Evolutionary conservation across 306 rosid species (phyloP), one percentile per base, ranked within the genome.

Genomic region (Quercus ilex): DNA sequence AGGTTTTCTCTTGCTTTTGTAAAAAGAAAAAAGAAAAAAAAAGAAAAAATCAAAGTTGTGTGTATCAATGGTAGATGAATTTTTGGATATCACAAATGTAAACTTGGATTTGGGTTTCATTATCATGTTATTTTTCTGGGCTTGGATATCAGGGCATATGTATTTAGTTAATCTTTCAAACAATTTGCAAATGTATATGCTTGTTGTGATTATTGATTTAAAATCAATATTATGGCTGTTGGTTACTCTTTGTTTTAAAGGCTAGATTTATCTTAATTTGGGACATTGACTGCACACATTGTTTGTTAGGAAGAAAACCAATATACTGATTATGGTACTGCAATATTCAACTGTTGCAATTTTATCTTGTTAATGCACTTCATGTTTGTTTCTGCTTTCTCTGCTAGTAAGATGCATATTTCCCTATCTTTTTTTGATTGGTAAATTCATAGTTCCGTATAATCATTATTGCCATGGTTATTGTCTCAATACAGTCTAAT

Each of bases 401-500:
- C 14, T 12, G 72, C 21, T 25, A 19, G 20, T 19, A 68, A 68
- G 26, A 19, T 35, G 3, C 6, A 33, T 68, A 68, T 12, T 68
- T 35, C n/a, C 35, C 4, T 33, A 4, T 33, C 10, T 0, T 18
- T 49, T 49, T 49, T 49, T 3, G 17, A 49, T 12, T 49, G 53
- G 53, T 3, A 12, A 49, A 49, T 12, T 1, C 53, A 49, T 49
- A 13, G 53, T 49, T 49, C 53, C 17, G 0, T 49, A 3, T 49
- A 49, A 11, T 49, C 53, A 49, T 49, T 56, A 59, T 31, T 75
- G 55, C 33, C 38, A 43, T 71, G 59, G 64, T 80, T 51, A 38
- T 63, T 77, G 53, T 65, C 41, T 79, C 60, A 53, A 56, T 60
- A 74, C 67, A 69, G 73, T 20, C 63, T 69, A 73, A 67, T 79